Evolutionary conservation across 2,329 filamentous ascomycete genomes (phyloP).

Genomic region (Botrytis byssoidea): DNA sequence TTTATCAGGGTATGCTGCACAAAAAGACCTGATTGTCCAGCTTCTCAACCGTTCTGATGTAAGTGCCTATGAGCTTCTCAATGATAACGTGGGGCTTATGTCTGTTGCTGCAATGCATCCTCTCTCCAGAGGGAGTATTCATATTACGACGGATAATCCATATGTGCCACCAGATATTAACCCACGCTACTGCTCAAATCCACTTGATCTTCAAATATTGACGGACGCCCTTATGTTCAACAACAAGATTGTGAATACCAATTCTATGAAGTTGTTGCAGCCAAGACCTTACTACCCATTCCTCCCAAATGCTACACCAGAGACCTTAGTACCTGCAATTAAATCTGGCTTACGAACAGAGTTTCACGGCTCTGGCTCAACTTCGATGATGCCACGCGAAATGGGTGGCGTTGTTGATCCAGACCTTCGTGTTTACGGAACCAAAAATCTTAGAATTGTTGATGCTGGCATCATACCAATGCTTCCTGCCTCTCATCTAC

Average conservation of each 20-base stretch:
- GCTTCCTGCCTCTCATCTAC: conserved; percentile 25
- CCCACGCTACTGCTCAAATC: conserved; percentile 33
- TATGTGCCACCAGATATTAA: conserved; percentile 49
- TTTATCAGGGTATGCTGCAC: conserved; percentile 29
- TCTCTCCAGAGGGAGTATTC: conserved; percentile 56
- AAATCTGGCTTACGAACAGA: conserved; percentile 29
- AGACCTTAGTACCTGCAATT: conserved; percentile 28
- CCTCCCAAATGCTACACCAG: conserved; percentile 26
- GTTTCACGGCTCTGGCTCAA: conserved; percentile 32
- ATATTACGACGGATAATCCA: conserved; percentile 48
- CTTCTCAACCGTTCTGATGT: conserved; percentile 27
- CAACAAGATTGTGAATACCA: conserved; percentile 30
- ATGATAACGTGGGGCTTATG: conserved; percentile 31
- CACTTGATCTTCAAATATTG: conserved; percentile 31
- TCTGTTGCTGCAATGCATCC: conserved; percentile 47
- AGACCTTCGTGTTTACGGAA: conserved; percentile 30
- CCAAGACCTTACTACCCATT: conserved; percentile 32
- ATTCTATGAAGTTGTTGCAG: conserved; percentile 28
- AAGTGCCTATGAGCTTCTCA: conserved; percentile 33
- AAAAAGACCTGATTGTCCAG: conserved; percentile 27
- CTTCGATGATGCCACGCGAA: conserved; percentile 30
- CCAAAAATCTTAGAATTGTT: conserved; percentile 26
- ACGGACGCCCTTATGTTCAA: conserved; percentile 33
- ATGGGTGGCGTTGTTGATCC: conserved; percentile 30
- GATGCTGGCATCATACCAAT: conserved; percentile 33